Evolutionary conservation across 257 asterid species (phyloP).

Genomic region (Asclepias syriaca): DNA sequence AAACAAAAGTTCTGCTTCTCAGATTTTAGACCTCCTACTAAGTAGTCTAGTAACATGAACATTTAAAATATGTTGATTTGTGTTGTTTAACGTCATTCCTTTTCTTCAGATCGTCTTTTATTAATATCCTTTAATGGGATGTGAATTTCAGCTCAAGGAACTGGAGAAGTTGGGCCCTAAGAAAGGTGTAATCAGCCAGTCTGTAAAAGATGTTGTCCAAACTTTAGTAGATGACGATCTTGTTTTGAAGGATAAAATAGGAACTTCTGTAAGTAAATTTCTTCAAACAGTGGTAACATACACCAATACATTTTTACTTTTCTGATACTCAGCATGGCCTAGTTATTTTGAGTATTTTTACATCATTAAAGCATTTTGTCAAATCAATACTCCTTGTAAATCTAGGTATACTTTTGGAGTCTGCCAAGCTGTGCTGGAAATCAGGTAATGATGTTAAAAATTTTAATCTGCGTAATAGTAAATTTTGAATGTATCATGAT

Average conservation of each 20-base stretch:
- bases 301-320: not conserved
- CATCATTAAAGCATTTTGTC: not conserved
- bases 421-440: constrained; percentile 99
- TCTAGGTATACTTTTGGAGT: constrained; percentile 97
- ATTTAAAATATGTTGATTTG: not conserved
- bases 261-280: constrained; percentile 82
- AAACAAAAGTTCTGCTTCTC: not conserved
- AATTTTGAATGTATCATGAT: not conserved
- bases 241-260: constrained; percentile 93
- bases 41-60: not conserved
- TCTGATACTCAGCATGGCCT: constrained; percentile 5
- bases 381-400: not conserved
- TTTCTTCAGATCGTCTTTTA: not conserved
- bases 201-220: constrained; percentile 94
- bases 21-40: not conserved
- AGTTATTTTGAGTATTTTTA: not conserved
- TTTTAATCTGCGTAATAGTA: not conserved
- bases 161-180: constrained; percentile 93
- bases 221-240: constrained; percentile 92
- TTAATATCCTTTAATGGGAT: not conserved
- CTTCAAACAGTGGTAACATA: constrained; percentile 9
- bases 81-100: not conserved
- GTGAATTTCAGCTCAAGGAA: constrained; percentile 67
- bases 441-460: constrained; percentile 47
- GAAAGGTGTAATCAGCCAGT: constrained; percentile 87